Base-by-base conservation (phyloP, 192 early-diverging fungal genomes). In the Obelidium mucronatum region DNA sequence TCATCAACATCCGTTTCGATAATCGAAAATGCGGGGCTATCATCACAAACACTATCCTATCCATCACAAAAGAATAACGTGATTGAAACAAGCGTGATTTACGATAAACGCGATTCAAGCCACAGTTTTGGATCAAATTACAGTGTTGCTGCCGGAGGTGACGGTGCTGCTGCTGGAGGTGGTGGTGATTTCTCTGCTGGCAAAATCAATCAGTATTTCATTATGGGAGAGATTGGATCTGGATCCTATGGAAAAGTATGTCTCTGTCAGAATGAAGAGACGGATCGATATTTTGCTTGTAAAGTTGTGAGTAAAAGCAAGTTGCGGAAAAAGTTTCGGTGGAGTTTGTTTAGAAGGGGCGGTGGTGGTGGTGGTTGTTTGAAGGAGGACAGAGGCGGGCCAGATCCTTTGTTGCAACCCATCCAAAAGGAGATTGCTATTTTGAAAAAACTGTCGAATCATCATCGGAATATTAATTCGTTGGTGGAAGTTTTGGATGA, bases 401-500 rank as follows among this genome's bases (percentile, higher is more conserved):
- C 28, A 19, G 34, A 15, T 31, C 80, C 78, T 44, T 70, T 71
- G 26, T 42, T 80, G 59, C 44, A 33, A 1, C 52, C 44, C 17
- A 77, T 90, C 59, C 81, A 84, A 64, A 37, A 75, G 22, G 89
- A 90, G 78, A 79, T 90, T 13, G 87, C 87, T 2, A 86, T 90
- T 1, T 55, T 90, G 31, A 90, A 90, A 63, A 89, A 90, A 75
- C 53, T 90, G 17, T 83, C 81, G 1, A 80, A 48, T 48, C 44
- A 85, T 28, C 89, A 90, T 73, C 85, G 84, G 3, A 90, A 90
- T 44, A 88, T 90, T 73, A 85, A 83, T 63, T 67, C 60, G n/a
- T 73, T 90, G 55, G 80, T 85, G 4, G 89, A 90, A 70, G 89
- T 90, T 40, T 31, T 90, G 40, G 84, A 90, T 60, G 89, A 90